Evolutionary conservation across 495 filamentous ascomycete species (phyloP), one percentile per base, ranked within the genome.

Genomic region (Penicillium manginii): DNA sequence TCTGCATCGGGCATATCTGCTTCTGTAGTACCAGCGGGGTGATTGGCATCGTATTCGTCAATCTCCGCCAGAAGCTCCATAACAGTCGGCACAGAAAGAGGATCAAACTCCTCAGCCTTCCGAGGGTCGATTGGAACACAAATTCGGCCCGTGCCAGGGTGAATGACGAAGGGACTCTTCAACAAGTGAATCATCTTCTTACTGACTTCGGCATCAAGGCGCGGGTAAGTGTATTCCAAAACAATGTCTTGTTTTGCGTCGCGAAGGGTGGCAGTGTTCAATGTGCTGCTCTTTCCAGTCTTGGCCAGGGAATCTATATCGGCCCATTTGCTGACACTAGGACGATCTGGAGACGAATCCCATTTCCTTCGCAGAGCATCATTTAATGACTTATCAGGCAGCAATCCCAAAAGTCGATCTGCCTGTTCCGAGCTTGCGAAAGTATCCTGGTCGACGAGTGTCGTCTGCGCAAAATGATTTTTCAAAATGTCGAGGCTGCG

Each of bases 171-270:
- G 3, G 94, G 94, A 59, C 86, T 90, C 68, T 98, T 98, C 46
- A 98, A 84, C 79, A 98, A 83, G 82, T 98, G 94, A 77, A 96
- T 98, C 70, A 96, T 85, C 68, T 97, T 96, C 77, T 97, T 97
- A 65, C 89, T 91, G 64, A 98, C 94, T 63, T 96, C 92, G 54
- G 91, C 91, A 80, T 98, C 94, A 50, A 98, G 86, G 10, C 94
- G 87, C n/a, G 94, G 96, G 72, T 98, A 98, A 4, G 94, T 96
- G 74, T 98, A 97, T 74, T 98, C 96, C 23, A 98, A 83, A 14
- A 97, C 85, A 45, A 98, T 87, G 66, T 98, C 94, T 63, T 96
- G 90, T 75, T 96, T 97, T 22, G 90, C 90, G 57, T 97, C 90
- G n/a, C 86, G 80, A 22, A 98, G 81, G 2, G 84, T 81, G 50